Conservation (phyloP, 2,329 filamentous ascomycete genomes). For the Penicillium verrucosum region DNA sequence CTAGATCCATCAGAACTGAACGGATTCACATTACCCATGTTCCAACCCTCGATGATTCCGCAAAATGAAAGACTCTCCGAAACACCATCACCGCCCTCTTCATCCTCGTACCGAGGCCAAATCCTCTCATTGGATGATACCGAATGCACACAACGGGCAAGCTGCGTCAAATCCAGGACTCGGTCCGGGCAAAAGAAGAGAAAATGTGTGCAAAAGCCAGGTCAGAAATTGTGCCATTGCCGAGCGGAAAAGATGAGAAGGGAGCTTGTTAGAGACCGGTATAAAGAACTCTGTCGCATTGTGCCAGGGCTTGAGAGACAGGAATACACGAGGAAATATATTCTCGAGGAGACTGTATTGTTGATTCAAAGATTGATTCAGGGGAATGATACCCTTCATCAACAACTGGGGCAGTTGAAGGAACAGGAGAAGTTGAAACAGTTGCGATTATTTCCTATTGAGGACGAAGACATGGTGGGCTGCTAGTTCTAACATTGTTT, state of each 20-base stretch:
- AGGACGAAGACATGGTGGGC: background rate
- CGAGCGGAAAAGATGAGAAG: conserved; percentile 22
- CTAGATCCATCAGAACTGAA: background rate
- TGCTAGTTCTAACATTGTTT: background rate
- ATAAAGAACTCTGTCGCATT: conserved; percentile 13
- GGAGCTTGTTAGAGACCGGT: conserved; percentile 15
- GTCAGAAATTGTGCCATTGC: conserved; percentile 21
- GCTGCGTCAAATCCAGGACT: background rate
- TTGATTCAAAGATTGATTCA: conserved; percentile 10
- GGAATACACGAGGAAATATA: conserved; percentile 20
- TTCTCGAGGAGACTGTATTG: conserved; percentile 14
- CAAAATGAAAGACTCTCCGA: background rate
- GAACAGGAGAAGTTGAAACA: background rate
- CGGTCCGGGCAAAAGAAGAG: conserved; percentile 11
- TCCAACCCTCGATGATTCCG: background rate
- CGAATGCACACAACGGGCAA: conserved; percentile 1
- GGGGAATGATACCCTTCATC: conserved; percentile 12
- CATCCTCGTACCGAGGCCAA: background rate
- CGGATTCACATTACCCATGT: conserved; percentile 1
- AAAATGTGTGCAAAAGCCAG: conserved; percentile 20
- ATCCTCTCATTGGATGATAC: background rate
- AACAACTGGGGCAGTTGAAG: conserved; percentile 7
- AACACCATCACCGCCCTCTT: background rate
- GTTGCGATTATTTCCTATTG: background rate
- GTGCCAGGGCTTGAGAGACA: conserved; percentile 17